Conservation (phyloP, 768 basidiomycete species). For the Cystobasidiopsis lactophilus region DNA sequence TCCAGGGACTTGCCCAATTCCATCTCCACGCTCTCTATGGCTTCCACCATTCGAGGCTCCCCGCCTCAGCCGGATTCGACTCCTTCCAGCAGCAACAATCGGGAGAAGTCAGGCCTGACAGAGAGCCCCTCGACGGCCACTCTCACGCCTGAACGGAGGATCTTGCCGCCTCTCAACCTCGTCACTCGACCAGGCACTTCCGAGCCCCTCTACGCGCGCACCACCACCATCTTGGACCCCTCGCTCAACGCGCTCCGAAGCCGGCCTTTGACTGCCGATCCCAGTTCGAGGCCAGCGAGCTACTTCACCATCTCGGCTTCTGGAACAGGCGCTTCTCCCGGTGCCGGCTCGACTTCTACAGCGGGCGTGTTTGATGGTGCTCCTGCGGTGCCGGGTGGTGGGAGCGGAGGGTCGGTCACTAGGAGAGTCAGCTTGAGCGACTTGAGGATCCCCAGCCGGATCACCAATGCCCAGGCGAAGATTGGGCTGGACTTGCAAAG, state of each 20-base stretch:
- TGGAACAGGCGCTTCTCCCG: neutral
- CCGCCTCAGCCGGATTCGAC: neutral
- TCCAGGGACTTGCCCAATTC: neutral
- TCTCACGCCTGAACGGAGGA: too few species aligned
- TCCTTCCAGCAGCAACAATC: too few species aligned
- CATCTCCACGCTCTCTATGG: neutral
- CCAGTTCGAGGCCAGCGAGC: neutral
- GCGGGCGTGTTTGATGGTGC: neutral
- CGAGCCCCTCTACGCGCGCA: neutral
- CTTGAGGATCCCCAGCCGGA: constrained; percentile 18
- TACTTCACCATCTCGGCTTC: constrained; percentile 3
- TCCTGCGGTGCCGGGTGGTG: neutral
- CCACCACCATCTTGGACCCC: neutral
- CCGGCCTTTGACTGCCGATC: neutral
- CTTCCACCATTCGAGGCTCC: neutral
- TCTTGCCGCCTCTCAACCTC: neutral
- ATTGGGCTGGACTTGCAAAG: constrained; percentile 20
- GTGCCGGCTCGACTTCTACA: neutral
- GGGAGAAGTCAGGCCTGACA: too few species aligned
- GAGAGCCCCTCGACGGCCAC: too few species aligned
- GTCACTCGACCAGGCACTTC: neutral
- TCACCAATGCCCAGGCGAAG: constrained; percentile 20
- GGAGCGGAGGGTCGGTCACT: neutral
- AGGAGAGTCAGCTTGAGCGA: constrained; percentile 22
- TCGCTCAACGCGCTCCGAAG: neutral